Percentiles rank a stretch among this genome's conserved stretches.
phyloP scores from a whole-genome alignment of 805 yeast genomes.

The Kuraishia ogatae region DNA sequence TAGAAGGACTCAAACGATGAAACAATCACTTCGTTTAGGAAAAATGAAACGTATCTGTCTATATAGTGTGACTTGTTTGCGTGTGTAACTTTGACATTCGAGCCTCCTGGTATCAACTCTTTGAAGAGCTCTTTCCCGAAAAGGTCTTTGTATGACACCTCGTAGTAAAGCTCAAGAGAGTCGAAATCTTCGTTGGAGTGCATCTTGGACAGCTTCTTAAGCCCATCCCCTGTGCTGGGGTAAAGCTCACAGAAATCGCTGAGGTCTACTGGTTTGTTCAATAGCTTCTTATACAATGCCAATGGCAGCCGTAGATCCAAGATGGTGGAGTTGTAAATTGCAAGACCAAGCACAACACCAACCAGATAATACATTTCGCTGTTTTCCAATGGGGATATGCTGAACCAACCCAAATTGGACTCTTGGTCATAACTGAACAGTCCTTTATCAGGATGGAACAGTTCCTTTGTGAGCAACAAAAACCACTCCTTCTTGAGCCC shows the following conservation, averaged over 20 bases:
- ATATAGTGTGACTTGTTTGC: constrained; percentile 55
- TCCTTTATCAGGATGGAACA: constrained; percentile 63
- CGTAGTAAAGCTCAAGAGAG: constrained; percentile 48
- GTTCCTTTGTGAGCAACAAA: constrained; percentile 54
- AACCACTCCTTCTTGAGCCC: constrained; percentile 96
- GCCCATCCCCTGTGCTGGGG: constrained; percentile 55
- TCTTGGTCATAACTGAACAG: constrained; percentile 61
- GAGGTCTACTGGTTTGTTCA: constrained; percentile 44
- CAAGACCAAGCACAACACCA: constrained; percentile 84
- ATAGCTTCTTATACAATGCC: constrained; percentile 67
- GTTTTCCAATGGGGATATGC: constrained; percentile 34
- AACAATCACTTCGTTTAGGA: constrained; percentile 45
- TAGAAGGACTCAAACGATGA: constrained; percentile 50
- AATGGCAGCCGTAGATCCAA: constrained; percentile 72
- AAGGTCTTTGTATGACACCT: constrained; percentile 44
- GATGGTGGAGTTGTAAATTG: constrained; percentile 84
- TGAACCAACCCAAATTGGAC: constrained; percentile 73
- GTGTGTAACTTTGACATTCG: constrained; percentile 41
- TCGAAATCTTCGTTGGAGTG: constrained; percentile 32
- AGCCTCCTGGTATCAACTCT: constrained; percentile 56
- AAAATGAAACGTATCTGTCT: constrained; percentile 50
- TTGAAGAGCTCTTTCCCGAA: constrained; percentile 33
- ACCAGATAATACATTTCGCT: constrained; percentile 61
- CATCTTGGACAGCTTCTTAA: constrained; percentile 37
- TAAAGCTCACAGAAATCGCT: constrained; percentile 61